These are phyloP conservation scores for Vachellia pachyceras DNA, from an alignment of 306 rosid species.

Conservation along the genomic window DNA sequence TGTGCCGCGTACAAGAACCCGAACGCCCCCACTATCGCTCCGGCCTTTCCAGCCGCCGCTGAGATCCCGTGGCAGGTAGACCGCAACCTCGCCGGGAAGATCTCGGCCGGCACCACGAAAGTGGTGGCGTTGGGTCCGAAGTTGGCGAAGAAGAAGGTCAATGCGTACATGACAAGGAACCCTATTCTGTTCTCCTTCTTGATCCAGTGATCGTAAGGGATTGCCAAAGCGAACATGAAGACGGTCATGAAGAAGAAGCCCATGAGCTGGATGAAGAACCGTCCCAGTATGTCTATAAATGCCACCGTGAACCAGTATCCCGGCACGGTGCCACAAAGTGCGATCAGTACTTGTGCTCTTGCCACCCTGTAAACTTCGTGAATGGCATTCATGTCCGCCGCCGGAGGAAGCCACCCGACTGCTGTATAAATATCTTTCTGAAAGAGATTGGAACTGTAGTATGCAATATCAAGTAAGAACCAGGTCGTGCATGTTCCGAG, in stretches of 20 bases:
- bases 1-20: constrained; percentile 57
- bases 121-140: constrained; percentile 60
- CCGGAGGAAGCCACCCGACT: constrained; percentile 51
- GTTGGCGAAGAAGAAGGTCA: constrained; percentile 61
- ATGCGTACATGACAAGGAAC: constrained; percentile 46
- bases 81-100: constrained; percentile 48
- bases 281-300: constrained; percentile 47
- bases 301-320: constrained; percentile 60
- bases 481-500: constrained; percentile 47
- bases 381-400: constrained; percentile 47
- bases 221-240: constrained; percentile 45
- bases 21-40: constrained; percentile 54
- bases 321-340: constrained; percentile 54
- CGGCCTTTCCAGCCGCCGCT: constrained; percentile 47
- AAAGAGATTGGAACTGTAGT: constrained; percentile 51
- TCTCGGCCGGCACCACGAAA: constrained; percentile 32
- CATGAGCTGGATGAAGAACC: constrained; percentile 46
- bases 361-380: constrained; percentile 53
- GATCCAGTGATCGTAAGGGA: constrained; percentile 45
- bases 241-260: constrained; percentile 57
- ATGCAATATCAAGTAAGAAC: constrained; percentile 58
- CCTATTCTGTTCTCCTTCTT: constrained; percentile 18
- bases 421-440: constrained; percentile 57
- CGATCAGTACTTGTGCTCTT: constrained; percentile 54
- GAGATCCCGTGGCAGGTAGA: constrained; percentile 57